These are phyloP conservation scores for Clohesyomyces aquaticus DNA, from an alignment of 495 filamentous ascomycete species.

Conservation along the genomic window DNA sequence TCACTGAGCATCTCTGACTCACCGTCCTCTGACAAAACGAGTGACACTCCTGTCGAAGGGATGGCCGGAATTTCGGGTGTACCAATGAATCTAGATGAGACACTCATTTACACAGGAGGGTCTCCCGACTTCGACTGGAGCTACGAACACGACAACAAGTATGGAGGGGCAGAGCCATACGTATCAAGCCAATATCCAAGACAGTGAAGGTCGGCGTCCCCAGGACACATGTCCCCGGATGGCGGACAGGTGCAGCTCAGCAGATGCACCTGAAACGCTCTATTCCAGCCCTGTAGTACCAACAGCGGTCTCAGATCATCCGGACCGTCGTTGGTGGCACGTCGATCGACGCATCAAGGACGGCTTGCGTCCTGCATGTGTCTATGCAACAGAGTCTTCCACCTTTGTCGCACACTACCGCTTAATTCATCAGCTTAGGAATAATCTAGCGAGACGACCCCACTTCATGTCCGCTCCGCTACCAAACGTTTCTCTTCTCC, in stretches of 20 bases:
- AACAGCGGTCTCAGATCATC: conserved; percentile 16
- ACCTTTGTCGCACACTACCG: conserved; percentile 12
- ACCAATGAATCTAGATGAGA: conserved; percentile 29
- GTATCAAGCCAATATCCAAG: conserved; percentile 9
- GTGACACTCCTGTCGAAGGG: conserved; percentile 17
- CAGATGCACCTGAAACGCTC: conserved; percentile 17
- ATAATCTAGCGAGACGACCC: conserved; percentile 25
- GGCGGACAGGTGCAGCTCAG: conserved; percentile 9
- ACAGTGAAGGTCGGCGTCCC: conserved; percentile 18
- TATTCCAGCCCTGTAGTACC: conserved; percentile 34
- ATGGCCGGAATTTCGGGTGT: conserved; percentile 2
- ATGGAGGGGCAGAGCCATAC: conserved; percentile 15
- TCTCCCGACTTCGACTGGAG: conserved; percentile 35
- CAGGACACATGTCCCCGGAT: conserved; percentile 7
- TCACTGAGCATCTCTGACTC: conserved; percentile 38
- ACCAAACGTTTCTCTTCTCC: conserved; percentile 15
- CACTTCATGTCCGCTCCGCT: conserved; percentile 9
- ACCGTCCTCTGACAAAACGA: conserved; percentile 11
- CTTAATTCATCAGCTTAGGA: conserved; percentile 11
- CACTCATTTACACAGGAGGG: conserved; percentile 34
- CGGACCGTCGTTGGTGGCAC: conserved; percentile 25
- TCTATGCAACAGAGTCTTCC: conserved; percentile 13
- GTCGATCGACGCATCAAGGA: conserved; percentile 20
- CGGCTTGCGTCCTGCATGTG: conserved; percentile 31
- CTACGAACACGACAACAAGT: conserved; percentile 21